Evolutionary conservation across 495 filamentous ascomycete genomes (phyloP), one percentile per base, ranked within the genome.

Genomic region (Platismatia glauca): DNA sequence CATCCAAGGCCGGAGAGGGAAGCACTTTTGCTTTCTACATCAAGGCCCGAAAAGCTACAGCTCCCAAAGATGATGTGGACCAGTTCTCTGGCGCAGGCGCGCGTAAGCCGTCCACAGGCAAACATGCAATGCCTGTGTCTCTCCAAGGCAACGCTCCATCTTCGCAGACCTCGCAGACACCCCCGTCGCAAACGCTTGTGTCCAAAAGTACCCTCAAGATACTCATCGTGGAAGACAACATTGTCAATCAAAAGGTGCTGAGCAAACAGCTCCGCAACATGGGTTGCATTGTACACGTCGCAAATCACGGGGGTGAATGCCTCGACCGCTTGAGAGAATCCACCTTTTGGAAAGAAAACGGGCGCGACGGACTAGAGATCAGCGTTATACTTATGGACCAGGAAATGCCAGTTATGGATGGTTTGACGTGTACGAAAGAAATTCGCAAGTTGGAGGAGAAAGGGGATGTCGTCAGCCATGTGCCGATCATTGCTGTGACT

Each of bases 11-110:
- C 58, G 88, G 86, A 11, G 72, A 84, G 46, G 90, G 90, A 22
- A 90, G 87, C 70, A 91, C 88, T 0, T 95, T 95, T 74, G 87
- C 87, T 18, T 95, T 95, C 71, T 93, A 91, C 70, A 82, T 91
- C 67, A 82, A 82, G 62, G 81, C 86, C 3, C 72, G 82, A 38
- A 71, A 77, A 39, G 78, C 78, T 7, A 70, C 67, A 16, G 59
- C 75, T 7, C 72, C 71, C 39, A 67, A 70, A n/a, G 71, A 74
- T 22, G 71, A 73, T 6, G 53, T 67, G 0, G 48, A 56, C 38
- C 60, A 43, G 27, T 63, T 64, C 15, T 55, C 62, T n/a, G 59
- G 63, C 7, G 66, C 60, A 7, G 60, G 59, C 50, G 63, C 70
- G 5, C 64, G 63, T 33, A 61, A 70, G 53, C 50, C 70, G 16